phyloP scores from a whole-genome alignment of 768 basidiomycete genomes.

The Suillus tomentosus region DNA sequence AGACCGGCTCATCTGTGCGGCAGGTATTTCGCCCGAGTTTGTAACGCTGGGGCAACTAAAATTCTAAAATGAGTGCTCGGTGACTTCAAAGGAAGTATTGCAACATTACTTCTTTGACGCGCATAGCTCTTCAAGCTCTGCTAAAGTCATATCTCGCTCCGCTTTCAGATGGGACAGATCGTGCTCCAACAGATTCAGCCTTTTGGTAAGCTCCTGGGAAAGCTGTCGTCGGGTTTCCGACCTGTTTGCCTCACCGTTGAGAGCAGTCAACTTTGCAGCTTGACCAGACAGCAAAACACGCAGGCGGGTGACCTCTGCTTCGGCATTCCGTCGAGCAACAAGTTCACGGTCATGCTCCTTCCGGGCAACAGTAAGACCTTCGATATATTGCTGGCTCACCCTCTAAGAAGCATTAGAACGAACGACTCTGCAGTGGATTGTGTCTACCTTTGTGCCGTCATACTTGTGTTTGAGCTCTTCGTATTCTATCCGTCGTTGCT shows the following conservation, averaged over 20 bases:
- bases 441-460: conserved; percentile 84
- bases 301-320: conserved; percentile 87
- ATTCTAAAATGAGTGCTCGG: conserved; percentile 21
- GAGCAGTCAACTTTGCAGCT: conserved; percentile 80
- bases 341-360: conserved; percentile 94
- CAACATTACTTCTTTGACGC: conserved; percentile 62
- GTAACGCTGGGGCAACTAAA: conserved; percentile 29
- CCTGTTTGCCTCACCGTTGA: conserved; percentile 75
- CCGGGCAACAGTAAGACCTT: conserved; percentile 90
- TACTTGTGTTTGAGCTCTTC: conserved; percentile 71
- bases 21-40: conserved; percentile 38
- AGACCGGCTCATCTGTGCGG: conserved; percentile 58
- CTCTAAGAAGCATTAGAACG: conserved; percentile 50
- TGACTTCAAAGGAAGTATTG: conserved; percentile 19
- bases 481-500: conserved; percentile 62
- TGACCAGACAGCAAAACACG: conserved; percentile 88
- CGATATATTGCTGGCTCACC: conserved; percentile 88
- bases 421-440: conserved; percentile 1
- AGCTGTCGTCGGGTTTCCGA: conserved; percentile 80
- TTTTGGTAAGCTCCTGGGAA: conserved; percentile 76
- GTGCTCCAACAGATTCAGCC: conserved; percentile 75
- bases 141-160: conserved; percentile 88
- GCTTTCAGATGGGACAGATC: conserved; percentile 86
- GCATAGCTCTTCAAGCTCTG: conserved; percentile 90
- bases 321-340: conserved; percentile 83